Base-by-base conservation (phyloP, 2,329 filamentous ascomycete species). In the Teratosphaeria viscida region DNA sequence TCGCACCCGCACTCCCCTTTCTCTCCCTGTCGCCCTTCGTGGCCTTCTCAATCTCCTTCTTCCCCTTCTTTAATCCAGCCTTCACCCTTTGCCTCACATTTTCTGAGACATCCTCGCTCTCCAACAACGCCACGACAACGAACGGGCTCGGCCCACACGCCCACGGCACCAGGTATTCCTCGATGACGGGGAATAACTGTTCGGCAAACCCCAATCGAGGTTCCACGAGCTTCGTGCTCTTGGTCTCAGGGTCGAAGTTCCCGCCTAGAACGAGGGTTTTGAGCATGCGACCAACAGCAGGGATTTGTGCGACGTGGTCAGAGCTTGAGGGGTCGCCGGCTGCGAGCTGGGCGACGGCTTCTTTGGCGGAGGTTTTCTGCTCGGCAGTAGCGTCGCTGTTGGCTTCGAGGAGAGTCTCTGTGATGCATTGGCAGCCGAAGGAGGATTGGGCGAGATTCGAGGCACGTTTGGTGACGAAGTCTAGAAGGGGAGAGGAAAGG, bases 201-300 rank as follows among this genome's bases (percentile, higher is more conserved):
- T 88, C 82, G 61, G 89, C 85, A 72, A 99, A 99, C 56, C 86
- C 82, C 59, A 97, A 79, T 7, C 89, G 82, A 16, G 91, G 90
- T 55, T 91, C 85, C 2, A 88, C 81, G 26, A 85, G 83, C 68
- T 88, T 82, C 53, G 94, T 74, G 57, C 70, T 84, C 74, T 90
- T 90, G 2, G 84, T 81, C 52, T 81, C 81, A 62, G 84, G 84
- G 74, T 97, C 90, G 71, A 89, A 99, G 60, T 85, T 86, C 29
- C 95, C 94, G 52, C 94, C 94, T 58, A 90, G 87, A 27, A 96
- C 91, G 7, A 99, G 82, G 0, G 88, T 88, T 78, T 96, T 96
- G 68, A 97, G 82, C 86, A 96, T 88, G 61, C 90, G 87, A 16
- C 89, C 90, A 49, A 85, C 88, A 66, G 80, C 81, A 0, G 84